These are phyloP conservation scores for Leccinellum albellum DNA, from an alignment of 768 basidiomycete genomes.

Conservation along the genomic window DNA sequence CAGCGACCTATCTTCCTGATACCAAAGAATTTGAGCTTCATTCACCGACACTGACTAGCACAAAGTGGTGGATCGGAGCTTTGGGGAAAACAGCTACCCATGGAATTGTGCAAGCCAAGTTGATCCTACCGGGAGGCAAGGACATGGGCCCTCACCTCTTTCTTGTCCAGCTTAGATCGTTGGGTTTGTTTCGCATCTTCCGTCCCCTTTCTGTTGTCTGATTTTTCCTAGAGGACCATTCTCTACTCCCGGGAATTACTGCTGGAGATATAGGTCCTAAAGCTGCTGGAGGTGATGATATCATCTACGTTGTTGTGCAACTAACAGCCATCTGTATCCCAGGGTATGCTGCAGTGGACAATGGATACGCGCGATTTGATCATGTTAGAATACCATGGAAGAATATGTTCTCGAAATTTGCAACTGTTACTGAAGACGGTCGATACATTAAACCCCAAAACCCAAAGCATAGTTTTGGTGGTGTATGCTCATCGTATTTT, in stretches of 20 bases:
- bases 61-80: conserved; percentile 82
- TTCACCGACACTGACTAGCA: conserved; percentile 69
- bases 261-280: conserved; percentile 64
- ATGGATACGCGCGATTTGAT: conserved; percentile 66
- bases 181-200: conserved; percentile 38
- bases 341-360: conserved; percentile 57
- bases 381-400: conserved; percentile 63
- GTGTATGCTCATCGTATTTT: conserved; percentile 41
- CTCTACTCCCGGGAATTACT: conserved; percentile 53
- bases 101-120: conserved; percentile 71
- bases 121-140: conserved; percentile 58
- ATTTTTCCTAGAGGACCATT: conserved; percentile 49
- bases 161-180: conserved; percentile 62
- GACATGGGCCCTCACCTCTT: conserved; percentile 74
- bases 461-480: conserved; percentile 71
- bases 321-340: neutral
- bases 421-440: conserved; percentile 62
- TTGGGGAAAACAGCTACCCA: conserved; percentile 72
- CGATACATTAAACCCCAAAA: conserved; percentile 65
- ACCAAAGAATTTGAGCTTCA: conserved; percentile 70
- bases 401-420: conserved; percentile 74
- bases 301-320: neutral
- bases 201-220: neutral
- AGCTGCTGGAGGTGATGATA: conserved; percentile 29
- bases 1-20: conserved; percentile 67